These are phyloP conservation scores for Oryza officinalis DNA, from an alignment of 176 grass and related monocot genomes.

Conservation along the genomic window DNA sequence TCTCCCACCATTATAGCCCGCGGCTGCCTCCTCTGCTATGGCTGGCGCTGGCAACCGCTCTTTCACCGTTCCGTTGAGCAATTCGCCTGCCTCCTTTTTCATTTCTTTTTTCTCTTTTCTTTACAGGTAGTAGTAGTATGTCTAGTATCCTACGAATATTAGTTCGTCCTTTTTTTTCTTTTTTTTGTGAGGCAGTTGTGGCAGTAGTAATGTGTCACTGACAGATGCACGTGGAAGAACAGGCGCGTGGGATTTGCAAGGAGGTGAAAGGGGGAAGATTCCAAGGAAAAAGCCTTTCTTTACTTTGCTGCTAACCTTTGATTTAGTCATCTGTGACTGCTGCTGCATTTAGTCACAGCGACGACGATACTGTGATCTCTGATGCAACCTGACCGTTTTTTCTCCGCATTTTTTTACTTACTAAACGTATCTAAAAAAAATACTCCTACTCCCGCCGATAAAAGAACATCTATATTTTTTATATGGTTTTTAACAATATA, in stretches of 20 bases:
- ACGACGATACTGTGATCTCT: not conserved
- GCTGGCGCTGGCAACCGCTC: slow-evolving; percentile 4
- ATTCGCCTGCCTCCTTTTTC: slow-evolving; percentile 4
- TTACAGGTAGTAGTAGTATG: too few species aligned
- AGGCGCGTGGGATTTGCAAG: slow-evolving; percentile 17
- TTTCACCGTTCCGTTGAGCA: slow-evolving; percentile 28
- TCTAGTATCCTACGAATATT: not conserved
- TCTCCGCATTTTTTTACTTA: too few species aligned
- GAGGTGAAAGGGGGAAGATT: not conserved
- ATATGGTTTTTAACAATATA: too few species aligned
- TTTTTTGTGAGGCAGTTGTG: not conserved
- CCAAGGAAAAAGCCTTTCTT: slow-evolving; percentile 10
- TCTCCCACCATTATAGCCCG: not conserved
- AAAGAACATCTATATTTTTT: too few species aligned
- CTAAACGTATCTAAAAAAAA: too few species aligned
- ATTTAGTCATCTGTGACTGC: not conserved
- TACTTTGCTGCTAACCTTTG: not conserved
- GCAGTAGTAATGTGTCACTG: not conserved
- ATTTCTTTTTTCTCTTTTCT: too few species aligned
- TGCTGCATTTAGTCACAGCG: not conserved
- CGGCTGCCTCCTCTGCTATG: not conserved
- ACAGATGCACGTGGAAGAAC: slow-evolving; percentile 24
- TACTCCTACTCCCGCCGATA: too few species aligned
- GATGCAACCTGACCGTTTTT: too few species aligned
- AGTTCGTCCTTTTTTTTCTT: not conserved